phyloP scores from a whole-genome alignment of 305 asterid species.

The Caryopteris hybrid region DNA sequence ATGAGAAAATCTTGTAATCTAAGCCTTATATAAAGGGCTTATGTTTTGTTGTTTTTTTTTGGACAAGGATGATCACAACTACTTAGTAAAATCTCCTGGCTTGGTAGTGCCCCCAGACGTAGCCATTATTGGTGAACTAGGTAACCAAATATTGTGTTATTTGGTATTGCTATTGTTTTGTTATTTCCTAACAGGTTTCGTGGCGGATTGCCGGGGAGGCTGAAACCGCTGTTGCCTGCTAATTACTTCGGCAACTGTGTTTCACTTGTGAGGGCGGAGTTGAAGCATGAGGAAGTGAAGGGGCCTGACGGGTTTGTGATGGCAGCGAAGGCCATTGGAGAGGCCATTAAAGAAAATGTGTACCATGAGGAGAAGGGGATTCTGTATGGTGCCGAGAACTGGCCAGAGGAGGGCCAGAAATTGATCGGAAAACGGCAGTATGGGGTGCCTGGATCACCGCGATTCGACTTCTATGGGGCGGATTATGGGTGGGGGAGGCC shows the following conservation, averaged over 20 bases:
- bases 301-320: constrained; percentile 3
- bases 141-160: too few species aligned
- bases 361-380: constrained; percentile 17
- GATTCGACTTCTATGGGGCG: constrained; percentile 8
- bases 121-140: too few species aligned
- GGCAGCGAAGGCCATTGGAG: constrained; percentile 18
- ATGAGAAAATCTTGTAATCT: too few species aligned
- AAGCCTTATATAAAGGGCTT: too few species aligned
- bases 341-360: not conserved
- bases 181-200: too few species aligned
- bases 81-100: too few species aligned
- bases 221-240: too few species aligned
- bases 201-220: constrained; percentile 17
- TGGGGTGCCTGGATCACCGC: constrained; percentile 24
- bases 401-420: not conserved
- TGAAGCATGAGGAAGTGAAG: not conserved
- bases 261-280: constrained; percentile 5
- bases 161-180: too few species aligned
- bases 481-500: constrained; percentile 34
- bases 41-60: too few species aligned
- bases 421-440: not conserved
- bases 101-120: too few species aligned
- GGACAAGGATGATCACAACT: too few species aligned
- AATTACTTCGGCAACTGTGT: too few species aligned
- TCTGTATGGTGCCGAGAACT: constrained; percentile 7